These are phyloP conservation scores for Mycena metata DNA, from an alignment of 768 basidiomycete species.

Conservation along the genomic window DNA sequence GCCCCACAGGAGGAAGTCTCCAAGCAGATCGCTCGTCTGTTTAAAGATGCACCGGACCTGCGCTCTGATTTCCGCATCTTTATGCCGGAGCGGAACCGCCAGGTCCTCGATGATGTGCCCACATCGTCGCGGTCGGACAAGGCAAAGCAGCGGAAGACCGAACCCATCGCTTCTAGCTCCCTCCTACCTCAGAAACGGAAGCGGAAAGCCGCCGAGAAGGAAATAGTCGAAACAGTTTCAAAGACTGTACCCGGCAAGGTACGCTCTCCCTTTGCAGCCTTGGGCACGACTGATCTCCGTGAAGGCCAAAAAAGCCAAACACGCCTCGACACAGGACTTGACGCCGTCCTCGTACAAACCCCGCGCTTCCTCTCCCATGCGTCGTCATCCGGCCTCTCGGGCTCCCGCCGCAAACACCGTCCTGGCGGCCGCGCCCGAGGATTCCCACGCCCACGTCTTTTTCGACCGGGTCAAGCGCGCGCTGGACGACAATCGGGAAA, in stretches of 20 bases:
- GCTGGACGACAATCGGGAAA: constrained; percentile 75
- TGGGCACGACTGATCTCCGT: constrained; percentile 25
- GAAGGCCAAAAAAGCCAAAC: constrained; percentile 52
- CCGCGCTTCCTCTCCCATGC: constrained; percentile 49
- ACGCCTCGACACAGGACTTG: constrained; percentile 54
- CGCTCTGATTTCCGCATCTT: constrained; percentile 82
- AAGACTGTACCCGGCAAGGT: constrained; percentile 52
- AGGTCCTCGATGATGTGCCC: constrained; percentile 60
- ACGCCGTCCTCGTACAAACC: constrained; percentile 54
- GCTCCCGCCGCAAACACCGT: constrained; percentile 43
- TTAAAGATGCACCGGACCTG: constrained; percentile 83
- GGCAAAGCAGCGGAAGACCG: constrained; percentile 36
- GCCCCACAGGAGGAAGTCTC: constrained; percentile 72
- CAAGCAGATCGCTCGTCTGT: constrained; percentile 74
- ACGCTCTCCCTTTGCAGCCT: constrained; percentile 39
- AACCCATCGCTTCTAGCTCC: constrained; percentile 48
- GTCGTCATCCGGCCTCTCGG: constrained; percentile 36
- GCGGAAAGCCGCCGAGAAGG: constrained; percentile 69
- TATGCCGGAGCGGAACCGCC: constrained; percentile 73
- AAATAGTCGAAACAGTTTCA: constrained; percentile 50
- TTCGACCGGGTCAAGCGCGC: constrained; percentile 90
- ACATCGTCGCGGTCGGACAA: constrained; percentile 44
- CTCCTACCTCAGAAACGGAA: constrained; percentile 78
- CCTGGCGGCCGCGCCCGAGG: constrained; percentile 41
- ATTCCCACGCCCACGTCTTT: constrained; percentile 58